phyloP scores from a whole-genome alignment of 1,284 basidiomycete genomes.

The Irpex rosettiformis region DNA sequence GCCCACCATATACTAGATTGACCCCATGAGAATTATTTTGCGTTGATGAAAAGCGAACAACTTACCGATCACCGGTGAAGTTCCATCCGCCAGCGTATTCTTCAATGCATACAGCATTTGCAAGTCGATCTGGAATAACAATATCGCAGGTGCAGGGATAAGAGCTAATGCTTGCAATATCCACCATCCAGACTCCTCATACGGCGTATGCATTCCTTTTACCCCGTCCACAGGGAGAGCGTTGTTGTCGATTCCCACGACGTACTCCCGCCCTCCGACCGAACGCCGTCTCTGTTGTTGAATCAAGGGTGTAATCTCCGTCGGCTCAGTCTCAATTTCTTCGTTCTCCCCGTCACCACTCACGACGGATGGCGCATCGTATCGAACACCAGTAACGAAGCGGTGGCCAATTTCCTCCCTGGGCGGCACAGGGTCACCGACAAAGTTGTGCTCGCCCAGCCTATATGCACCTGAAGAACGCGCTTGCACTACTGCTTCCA shows the following conservation, averaged over 20 bases:
- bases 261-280: conserved; percentile 22
- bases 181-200: conserved; percentile 51
- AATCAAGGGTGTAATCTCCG: conserved; percentile 49
- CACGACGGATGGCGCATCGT: conserved; percentile 13
- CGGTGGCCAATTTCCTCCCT: conserved; percentile 8
- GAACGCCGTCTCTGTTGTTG: conserved; percentile 27
- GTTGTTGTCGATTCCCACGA: conserved; percentile 17
- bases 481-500: conserved; percentile 34
- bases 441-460: conserved; percentile 13
- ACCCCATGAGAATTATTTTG: background rate
- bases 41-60: background rate
- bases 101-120: conserved; percentile 45
- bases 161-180: conserved; percentile 55
- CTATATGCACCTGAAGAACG: conserved; percentile 17
- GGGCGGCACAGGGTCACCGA: conserved; percentile 9
- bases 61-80: conserved; percentile 43
- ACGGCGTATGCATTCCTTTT: background rate
- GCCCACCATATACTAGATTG: conserved; percentile 45
- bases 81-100: conserved; percentile 65
- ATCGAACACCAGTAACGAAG: conserved; percentile 16
- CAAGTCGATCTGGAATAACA: conserved; percentile 49
- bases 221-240: conserved; percentile 6
- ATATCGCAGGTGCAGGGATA: conserved; percentile 55
- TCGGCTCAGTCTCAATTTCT: conserved; percentile 40
- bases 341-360: conserved; percentile 19